Evolutionary conservation across 2,329 filamentous ascomycete species (phyloP), one percentile per base, ranked within the genome.

Genomic region (Pseudopyricularia javanii): DNA sequence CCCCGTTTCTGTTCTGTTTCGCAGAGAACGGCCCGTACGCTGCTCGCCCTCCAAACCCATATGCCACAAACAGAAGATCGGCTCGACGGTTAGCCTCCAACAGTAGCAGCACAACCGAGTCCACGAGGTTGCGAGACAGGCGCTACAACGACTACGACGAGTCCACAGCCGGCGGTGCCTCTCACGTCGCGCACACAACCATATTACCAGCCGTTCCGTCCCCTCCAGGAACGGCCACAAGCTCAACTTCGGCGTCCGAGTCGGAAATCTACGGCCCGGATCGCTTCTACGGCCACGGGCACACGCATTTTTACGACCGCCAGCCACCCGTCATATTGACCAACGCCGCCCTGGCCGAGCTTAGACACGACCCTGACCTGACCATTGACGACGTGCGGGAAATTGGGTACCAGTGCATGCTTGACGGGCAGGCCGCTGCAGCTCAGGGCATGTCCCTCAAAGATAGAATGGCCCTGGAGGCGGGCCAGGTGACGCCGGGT

Each of bases 401-500:
- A 4, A 55, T 60, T 12, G 57, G 54, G 1, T 52, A 55, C 32
- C 51, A 56, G 37, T 50, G 15, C 50, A 52, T 37, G 50, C 37
- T 24, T 17, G 40, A 26, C n/a, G 47, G 54, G 28, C 49, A 47
- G n/a, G 35, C 50, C 7, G 47, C 53, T 3, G 40, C 50, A 43
- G 55, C 30, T 47, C 54, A 26, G 15, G 57, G 45, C 49, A 58
- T 55, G 48, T 58, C 68, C 51, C 74, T 78, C 61, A 76, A 77
- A 52, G 76, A 80, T 52, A 73, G 76, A 45, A 63, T 79, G 34
- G 68, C 73, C 49, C 67, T 75, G 52, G 70, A 74, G 17, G 75
- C 65, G 47, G 70, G 73, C 54, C 73, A 73, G 40, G 73, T 82
- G 53, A 91, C 88, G 0, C 90, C 90, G 0, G 88, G 85, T 9